phyloP scores from a whole-genome alignment of 2,329 filamentous ascomycete species.

The Zopfia rhizophila region DNA sequence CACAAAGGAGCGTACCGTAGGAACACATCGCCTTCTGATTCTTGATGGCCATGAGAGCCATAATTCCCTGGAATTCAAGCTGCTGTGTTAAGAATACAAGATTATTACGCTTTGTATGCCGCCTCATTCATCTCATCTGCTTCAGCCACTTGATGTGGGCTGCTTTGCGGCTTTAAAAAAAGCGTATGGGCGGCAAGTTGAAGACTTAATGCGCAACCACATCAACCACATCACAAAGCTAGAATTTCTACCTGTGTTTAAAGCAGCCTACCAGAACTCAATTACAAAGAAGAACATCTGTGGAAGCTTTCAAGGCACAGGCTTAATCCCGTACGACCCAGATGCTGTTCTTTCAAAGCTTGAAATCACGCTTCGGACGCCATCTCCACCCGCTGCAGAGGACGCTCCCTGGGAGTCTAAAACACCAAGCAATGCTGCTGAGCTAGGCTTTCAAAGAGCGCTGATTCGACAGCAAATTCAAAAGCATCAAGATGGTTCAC shows the following conservation, averaged over 20 bases:
- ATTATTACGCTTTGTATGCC: constrained; percentile 51
- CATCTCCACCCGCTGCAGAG: constrained; percentile 14
- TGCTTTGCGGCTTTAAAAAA: constrained; percentile 50
- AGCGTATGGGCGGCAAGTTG: constrained; percentile 39
- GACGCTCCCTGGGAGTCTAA: constrained; percentile 22
- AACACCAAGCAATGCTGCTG: constrained; percentile 25
- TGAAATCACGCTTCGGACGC: constrained; percentile 29
- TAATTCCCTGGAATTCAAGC: constrained; percentile 46
- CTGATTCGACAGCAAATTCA: constrained; percentile 17
- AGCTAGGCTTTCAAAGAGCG: constrained; percentile 24
- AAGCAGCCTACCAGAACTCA: constrained; percentile 28
- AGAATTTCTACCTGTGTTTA: constrained; percentile 33
- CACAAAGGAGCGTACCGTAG: constrained; percentile 31
- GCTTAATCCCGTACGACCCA: constrained; percentile 46
- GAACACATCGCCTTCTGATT: constrained; percentile 50
- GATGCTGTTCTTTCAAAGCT: constrained; percentile 43
- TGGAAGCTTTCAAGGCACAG: constrained; percentile 41
- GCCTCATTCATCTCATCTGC: constrained; percentile 48
- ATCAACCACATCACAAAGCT: constrained; percentile 41
- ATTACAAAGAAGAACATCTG: constrained; percentile 42
- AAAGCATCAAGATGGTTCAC: constrained; percentile 19
- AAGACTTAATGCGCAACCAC: constrained; percentile 33
- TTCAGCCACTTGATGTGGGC: constrained; percentile 53
- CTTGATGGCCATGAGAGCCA: constrained; percentile 51
- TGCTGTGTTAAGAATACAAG: constrained; percentile 47